Conservation (phyloP, 108 stramenopile species). For the Craspedostauros australis region DNA sequence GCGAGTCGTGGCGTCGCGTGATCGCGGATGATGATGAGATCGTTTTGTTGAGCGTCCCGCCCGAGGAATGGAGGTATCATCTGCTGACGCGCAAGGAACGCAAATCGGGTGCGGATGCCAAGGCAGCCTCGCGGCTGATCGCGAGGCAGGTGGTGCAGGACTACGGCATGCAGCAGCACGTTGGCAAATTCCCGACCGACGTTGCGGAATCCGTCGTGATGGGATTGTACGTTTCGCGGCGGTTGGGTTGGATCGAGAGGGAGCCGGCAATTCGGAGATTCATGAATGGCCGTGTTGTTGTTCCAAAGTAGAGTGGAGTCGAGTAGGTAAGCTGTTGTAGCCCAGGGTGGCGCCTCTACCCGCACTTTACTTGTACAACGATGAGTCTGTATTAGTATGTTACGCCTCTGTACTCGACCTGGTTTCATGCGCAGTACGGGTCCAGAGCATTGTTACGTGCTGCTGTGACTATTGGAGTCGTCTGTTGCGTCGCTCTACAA, state of each 20-base stretch:
- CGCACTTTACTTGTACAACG: too few species aligned
- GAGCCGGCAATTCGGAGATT: constrained; percentile 26
- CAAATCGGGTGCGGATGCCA: constrained; percentile 12
- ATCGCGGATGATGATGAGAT: constrained; percentile 6
- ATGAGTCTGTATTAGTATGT: too few species aligned
- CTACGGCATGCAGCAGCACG: constrained; percentile 15
- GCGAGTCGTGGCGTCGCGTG: constrained; percentile 27
- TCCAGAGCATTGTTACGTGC: neutral
- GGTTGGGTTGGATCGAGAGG: constrained; percentile 32
- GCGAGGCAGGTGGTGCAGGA: constrained; percentile 35
- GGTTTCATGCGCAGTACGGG: too few species aligned
- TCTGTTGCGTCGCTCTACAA: neutral
- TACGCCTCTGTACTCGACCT: too few species aligned
- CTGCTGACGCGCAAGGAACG: constrained; percentile 29
- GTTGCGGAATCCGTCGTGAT: constrained; percentile 37
- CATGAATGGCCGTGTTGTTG: constrained; percentile 34
- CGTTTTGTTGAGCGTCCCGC: constrained; percentile 20
- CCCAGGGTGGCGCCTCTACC: too few species aligned
- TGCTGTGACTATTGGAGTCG: neutral
- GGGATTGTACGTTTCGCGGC: constrained; percentile 24
- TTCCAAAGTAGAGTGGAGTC: constrained; percentile 11
- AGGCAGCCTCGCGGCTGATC: constrained; percentile 40
- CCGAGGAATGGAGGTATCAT: constrained; percentile 42
- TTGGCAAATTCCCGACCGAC: constrained; percentile 34
- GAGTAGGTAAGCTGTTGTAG: neutral